A percentile compares a stretch with the other conserved stretches of the same genome.
Evolutionary conservation across 129 eudicot genomes (phyloP).

Genomic region (Apium graveolens): DNA sequence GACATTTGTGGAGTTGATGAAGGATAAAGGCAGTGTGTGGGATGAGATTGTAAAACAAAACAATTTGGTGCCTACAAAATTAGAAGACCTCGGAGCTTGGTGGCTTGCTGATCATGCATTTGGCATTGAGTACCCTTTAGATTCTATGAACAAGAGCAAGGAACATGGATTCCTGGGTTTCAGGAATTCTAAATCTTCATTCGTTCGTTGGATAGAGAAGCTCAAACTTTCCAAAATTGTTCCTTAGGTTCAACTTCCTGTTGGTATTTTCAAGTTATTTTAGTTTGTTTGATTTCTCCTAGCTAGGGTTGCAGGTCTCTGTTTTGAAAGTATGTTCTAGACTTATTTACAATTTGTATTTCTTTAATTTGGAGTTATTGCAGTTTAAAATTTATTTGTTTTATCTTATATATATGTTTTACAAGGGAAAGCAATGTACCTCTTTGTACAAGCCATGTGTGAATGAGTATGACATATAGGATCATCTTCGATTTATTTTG

Average conservation of each 20-base stretch:
- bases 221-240: conserved; percentile 63
- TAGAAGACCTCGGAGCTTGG: conserved; percentile 76
- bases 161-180: conserved; percentile 87
- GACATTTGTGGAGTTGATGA: conserved; percentile 66
- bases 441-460: too few relatives aligned
- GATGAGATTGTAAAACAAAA: conserved; percentile 67
- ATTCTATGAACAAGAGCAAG: conserved; percentile 79
- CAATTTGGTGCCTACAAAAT: conserved; percentile 34
- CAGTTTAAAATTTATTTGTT: too few relatives aligned
- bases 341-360: too few relatives aligned
- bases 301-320: too few relatives aligned
- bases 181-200: conserved; percentile 53
- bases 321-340: too few relatives aligned
- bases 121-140: conserved; percentile 25
- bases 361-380: too few relatives aligned
- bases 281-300: too few relatives aligned
- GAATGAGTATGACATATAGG: too few relatives aligned
- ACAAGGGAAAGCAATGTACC: too few relatives aligned
- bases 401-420: too few relatives aligned
- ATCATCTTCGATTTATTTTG: too few relatives aligned
- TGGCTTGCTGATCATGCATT: conserved; percentile 57
- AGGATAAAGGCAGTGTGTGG: conserved; percentile 72
- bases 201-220: conserved; percentile 67
- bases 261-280: too few relatives aligned
- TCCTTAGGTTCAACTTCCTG: conserved; percentile 41